Evolutionary conservation across 192 early-diverging fungal species (phyloP), one percentile per base, ranked within the genome.

Genomic region (Entrophospora sp.): DNA sequence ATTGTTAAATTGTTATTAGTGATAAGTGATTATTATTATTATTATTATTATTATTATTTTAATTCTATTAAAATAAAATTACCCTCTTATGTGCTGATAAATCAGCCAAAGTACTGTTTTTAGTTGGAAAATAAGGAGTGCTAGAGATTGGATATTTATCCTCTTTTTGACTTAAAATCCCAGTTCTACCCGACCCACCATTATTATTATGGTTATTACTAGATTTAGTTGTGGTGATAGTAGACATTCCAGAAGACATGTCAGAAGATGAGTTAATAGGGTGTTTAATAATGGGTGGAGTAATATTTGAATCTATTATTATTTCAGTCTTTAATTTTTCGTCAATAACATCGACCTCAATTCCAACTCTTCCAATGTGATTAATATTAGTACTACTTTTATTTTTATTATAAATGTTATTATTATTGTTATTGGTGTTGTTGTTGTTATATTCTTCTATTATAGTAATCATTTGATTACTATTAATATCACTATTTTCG

Each of bases 71-170:
- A 25, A 12, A 32, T 16, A 32, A 46, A 46, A 46, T 62, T 63
- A 63, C 61, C 61, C 61, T 63, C 48, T 48, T 48, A 0, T 44
- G 12, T 8, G 61, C 28, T 3, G 59, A 44, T 31, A 61, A 30
- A 63, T 63, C 44, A 0, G 30, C 44, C 61, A 63, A 34, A 5
- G 61, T 28, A 22, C 44, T 31, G 22, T 10, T 49, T 31, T 35
- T 63, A 0, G 8, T 13, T 24, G 45, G 2, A 63, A 63, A 35
- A 48, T 46, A 63, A 16, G 61, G n/a, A n/a, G n/a, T 14, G 34
- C 44, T 18, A 0, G 61, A 30, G 46, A 40, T 46, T 5, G 61
- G 61, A 63, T 46, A 63, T 63, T 16, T 40, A 48, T 34, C 44
- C 48, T 63, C 61, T 30, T 31, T 44, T 20, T 4, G 31, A 18